These are phyloP conservation scores for Potentilla sterilis DNA, from an alignment of 306 rosid species.

Conservation along the genomic window DNA sequence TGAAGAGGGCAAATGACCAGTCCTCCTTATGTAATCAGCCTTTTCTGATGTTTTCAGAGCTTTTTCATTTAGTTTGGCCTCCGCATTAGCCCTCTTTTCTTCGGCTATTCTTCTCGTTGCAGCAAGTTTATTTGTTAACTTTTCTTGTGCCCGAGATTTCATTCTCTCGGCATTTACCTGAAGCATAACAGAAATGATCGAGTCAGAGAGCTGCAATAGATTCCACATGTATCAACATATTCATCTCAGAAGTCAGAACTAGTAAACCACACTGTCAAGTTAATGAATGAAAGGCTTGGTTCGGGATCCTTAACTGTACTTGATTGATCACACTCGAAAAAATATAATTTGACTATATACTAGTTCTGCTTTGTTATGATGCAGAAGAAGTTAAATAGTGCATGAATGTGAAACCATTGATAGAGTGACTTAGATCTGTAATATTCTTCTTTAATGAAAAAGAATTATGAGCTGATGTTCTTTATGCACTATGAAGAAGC, in stretches of 20 bases:
- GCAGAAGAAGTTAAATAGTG: background rate
- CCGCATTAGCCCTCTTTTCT: conserved; percentile 78
- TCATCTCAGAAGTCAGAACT: background rate
- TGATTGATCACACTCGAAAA: background rate
- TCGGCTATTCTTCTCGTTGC: conserved; percentile 74
- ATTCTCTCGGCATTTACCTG: conserved; percentile 88
- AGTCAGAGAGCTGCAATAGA: conserved; percentile 15
- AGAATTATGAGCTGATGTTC: conserved; percentile 8
- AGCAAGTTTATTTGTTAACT: conserved; percentile 60
- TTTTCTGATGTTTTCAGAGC: conserved; percentile 71
- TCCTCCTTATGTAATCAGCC: conserved; percentile 81
- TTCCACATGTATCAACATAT: background rate
- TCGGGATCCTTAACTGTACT: background rate
- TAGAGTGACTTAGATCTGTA: background rate
- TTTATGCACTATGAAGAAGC: background rate
- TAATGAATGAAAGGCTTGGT: background rate
- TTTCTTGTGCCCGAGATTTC: conserved; percentile 79
- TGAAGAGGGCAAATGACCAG: conserved; percentile 79
- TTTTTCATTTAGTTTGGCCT: conserved; percentile 70
- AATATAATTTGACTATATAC: background rate
- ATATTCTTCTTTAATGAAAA: background rate
- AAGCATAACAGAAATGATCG: background rate
- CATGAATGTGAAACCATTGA: background rate
- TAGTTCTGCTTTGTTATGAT: background rate
- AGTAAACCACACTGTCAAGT: background rate